phyloP scores from a whole-genome alignment of 345 rosid genomes.

The Rhizophora mangle region DNA sequence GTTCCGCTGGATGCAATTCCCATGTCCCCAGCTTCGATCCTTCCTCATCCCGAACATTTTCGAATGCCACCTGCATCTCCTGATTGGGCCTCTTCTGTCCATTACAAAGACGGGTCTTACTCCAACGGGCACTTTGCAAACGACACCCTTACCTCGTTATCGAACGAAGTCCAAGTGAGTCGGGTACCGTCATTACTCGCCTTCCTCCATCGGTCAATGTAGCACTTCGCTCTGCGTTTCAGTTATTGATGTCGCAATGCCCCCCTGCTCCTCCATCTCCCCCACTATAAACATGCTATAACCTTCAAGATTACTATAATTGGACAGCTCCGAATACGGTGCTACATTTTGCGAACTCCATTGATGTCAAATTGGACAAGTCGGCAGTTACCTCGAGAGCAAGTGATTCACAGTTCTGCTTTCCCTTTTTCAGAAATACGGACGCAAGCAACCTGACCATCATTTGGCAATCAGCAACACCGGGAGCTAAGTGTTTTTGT shows the following conservation, averaged over 20 bases:
- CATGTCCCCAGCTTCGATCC: conserved; percentile 18
- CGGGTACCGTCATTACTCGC: conserved; percentile 27
- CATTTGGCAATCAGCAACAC: conserved; percentile 13
- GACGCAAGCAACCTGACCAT: not conserved
- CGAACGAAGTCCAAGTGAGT: conserved; percentile 10
- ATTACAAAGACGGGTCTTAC: conserved; percentile 11
- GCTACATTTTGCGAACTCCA: conserved; percentile 8
- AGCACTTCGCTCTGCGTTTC: conserved; percentile 11
- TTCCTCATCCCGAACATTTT: conserved; percentile 19
- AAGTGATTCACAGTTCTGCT: conserved; percentile 3
- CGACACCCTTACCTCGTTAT: conserved; percentile 20
- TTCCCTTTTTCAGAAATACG: not conserved
- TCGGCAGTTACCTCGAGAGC: not conserved
- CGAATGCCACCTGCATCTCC: conserved; percentile 12
- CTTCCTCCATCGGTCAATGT: conserved; percentile 12
- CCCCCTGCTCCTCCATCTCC: not conserved
- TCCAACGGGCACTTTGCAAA: conserved; percentile 10
- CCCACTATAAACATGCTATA: conserved; percentile 23
- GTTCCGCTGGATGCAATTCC: conserved; percentile 6
- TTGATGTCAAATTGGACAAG: conserved; percentile 17
- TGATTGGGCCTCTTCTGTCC: not conserved
- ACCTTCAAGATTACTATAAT: not conserved
- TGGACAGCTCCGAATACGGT: conserved; percentile 9
- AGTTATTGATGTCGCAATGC: conserved; percentile 10
- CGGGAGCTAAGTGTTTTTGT: not conserved